A percentile compares a stretch with the other conserved stretches of the same genome.
Evolutionary conservation across 805 yeast genomes (phyloP).

Genomic region (Yarrowia sp.): DNA sequence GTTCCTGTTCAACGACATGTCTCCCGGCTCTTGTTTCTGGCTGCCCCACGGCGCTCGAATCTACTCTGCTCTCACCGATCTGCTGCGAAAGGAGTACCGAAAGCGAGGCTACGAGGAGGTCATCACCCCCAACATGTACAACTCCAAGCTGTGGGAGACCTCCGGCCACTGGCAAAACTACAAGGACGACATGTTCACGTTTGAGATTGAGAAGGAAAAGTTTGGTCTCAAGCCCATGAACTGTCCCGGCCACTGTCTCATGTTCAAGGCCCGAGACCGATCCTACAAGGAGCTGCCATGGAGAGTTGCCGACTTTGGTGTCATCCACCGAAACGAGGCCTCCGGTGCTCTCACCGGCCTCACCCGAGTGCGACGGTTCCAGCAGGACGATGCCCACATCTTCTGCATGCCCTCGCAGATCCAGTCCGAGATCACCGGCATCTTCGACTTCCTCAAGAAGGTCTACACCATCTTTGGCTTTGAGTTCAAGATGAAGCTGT

Average conservation of each 20-base stretch:
- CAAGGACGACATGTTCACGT: constrained; percentile 95
- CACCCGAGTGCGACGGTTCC: constrained; percentile 98
- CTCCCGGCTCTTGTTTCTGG: constrained; percentile 99
- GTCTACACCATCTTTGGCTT: constrained; percentile 93
- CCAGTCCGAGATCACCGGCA: constrained; percentile 79
- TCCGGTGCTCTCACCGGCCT: constrained; percentile 94
- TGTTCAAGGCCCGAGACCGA: constrained; percentile 91
- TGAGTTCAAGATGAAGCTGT: constrained; percentile 94
- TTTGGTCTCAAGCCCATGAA: constrained; percentile 93
- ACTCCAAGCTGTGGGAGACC: constrained; percentile 96
- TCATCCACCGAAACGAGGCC: constrained; percentile 94
- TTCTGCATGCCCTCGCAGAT: constrained; percentile 95
- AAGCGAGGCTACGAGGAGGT: constrained; percentile 97
- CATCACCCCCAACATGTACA: constrained; percentile 98
- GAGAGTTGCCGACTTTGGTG: constrained; percentile 99
- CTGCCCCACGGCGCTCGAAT: constrained; percentile 98
- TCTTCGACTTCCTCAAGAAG: constrained; percentile 83
- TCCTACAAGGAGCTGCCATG: constrained; percentile 97
- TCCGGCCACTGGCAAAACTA: constrained; percentile 99
- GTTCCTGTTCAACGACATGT: constrained; percentile 92
- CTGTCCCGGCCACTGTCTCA: constrained; percentile 82
- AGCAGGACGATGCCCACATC: constrained; percentile 98
- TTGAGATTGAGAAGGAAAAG: constrained; percentile 95
- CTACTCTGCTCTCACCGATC: constrained; percentile 82
- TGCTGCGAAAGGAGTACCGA: constrained; percentile 83